phyloP scores from a whole-genome alignment of 2,329 filamentous ascomycete genomes.

The Alternaria tenuissima region DNA sequence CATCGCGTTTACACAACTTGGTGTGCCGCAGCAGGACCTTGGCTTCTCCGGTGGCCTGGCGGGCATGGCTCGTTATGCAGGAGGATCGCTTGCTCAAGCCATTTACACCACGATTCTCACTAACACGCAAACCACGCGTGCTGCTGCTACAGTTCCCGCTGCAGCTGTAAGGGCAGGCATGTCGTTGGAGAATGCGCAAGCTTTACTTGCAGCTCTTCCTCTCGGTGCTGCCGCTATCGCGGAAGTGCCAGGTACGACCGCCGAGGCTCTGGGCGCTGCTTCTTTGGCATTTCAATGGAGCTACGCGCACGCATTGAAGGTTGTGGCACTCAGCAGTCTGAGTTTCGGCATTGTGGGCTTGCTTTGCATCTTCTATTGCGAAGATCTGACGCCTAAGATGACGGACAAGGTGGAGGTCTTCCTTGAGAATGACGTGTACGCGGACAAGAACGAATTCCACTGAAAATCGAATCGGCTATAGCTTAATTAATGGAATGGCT shows the following conservation, averaged over 20 bases:
- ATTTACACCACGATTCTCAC: slow-evolving; percentile 55
- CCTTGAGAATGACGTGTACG: slow-evolving; percentile 38
- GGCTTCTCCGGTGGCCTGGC: slow-evolving; percentile 54
- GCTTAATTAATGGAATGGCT: neutral
- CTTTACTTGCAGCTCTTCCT: slow-evolving; percentile 33
- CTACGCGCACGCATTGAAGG: slow-evolving; percentile 33
- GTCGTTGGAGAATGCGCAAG: slow-evolving; percentile 28
- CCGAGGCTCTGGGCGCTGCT: slow-evolving; percentile 25
- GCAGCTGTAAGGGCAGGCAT: slow-evolving; percentile 35
- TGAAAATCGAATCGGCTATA: neutral
- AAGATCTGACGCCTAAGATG: slow-evolving; percentile 38
- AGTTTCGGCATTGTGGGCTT: slow-evolving; percentile 32
- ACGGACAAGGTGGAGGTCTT: slow-evolving; percentile 39
- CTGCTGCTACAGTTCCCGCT: slow-evolving; percentile 25
- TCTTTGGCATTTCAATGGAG: slow-evolving; percentile 30
- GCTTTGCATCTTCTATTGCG: slow-evolving; percentile 30
- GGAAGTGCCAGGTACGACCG: slow-evolving; percentile 22
- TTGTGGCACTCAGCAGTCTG: slow-evolving; percentile 32
- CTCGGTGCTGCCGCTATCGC: slow-evolving; percentile 29
- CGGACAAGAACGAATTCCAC: slow-evolving; percentile 37
- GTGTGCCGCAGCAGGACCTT: slow-evolving; percentile 57
- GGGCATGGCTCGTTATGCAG: slow-evolving; percentile 36
- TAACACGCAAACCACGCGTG: slow-evolving; percentile 39
- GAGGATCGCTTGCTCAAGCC: slow-evolving; percentile 34
- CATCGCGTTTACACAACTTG: slow-evolving; percentile 44